Evolutionary conservation across 208 protist species (phyloP).

Genomic region (Trichomonas gallinae): DNA sequence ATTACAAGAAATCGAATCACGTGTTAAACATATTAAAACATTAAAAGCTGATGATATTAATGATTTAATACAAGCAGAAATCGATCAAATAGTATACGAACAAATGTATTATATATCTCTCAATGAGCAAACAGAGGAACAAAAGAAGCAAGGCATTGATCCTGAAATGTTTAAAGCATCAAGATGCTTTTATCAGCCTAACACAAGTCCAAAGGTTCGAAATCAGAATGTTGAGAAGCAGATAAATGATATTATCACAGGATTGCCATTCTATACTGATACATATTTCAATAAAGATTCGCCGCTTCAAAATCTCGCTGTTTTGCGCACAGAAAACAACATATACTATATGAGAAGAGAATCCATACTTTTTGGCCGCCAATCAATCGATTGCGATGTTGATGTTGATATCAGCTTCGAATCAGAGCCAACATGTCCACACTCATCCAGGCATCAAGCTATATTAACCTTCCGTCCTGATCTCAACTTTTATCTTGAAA

Average conservation of each 20-base stretch:
- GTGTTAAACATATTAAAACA: not conserved
- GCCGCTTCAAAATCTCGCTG: not conserved
- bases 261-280: not conserved
- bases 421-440: not conserved
- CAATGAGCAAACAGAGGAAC: not conserved
- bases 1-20: not conserved
- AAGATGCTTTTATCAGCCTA: not conserved
- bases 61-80: not conserved
- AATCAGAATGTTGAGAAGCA: not conserved
- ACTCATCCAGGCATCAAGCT: not conserved
- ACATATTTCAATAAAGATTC: not conserved
- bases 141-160: not conserved
- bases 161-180: not conserved
- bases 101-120: not conserved
- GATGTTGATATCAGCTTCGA: not conserved
- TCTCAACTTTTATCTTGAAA: not conserved
- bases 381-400: not conserved
- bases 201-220: not conserved
- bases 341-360: not conserved
- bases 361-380: not conserved
- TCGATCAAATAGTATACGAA: not conserved
- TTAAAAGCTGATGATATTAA: not conserved
- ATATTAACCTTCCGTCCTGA: not conserved
- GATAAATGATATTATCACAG: not conserved
- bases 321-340: not conserved